Evolutionary conservation across 306 rosid species (phyloP).

Genomic region (Datisca glomerata): DNA sequence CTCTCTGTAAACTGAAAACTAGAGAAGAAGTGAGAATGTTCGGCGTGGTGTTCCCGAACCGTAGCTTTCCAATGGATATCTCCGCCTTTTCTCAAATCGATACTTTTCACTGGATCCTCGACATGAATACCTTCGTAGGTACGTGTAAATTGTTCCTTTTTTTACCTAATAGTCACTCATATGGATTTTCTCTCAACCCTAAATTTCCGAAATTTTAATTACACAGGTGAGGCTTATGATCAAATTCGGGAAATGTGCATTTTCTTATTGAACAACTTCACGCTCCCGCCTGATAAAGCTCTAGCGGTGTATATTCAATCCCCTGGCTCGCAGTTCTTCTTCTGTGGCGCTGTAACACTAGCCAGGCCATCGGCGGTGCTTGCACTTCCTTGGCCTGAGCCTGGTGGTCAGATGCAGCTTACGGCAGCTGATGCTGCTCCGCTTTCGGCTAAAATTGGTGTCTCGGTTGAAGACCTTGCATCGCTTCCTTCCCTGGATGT

Average conservation of each 20-base stretch:
- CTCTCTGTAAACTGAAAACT: no score
- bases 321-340: constrained; percentile 70
- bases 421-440: constrained; percentile 50
- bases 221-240: constrained; percentile 71
- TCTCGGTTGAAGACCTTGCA: constrained; percentile 78
- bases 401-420: constrained; percentile 53
- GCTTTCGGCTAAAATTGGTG: constrained; percentile 78
- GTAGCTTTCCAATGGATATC: constrained; percentile 87
- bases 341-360: constrained; percentile 66
- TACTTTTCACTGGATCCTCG: constrained; percentile 85
- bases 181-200: neutral
- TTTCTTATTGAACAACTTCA: constrained; percentile 62
- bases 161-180: neutral
- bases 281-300: constrained; percentile 87
- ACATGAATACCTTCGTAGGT: constrained; percentile 86
- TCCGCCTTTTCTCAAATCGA: constrained; percentile 86
- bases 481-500: constrained; percentile 76
- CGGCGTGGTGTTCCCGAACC: constrained; percentile 87
- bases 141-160: constrained; percentile 1
- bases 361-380: constrained; percentile 79
- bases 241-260: constrained; percentile 69
- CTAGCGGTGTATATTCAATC: constrained; percentile 84
- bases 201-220: constrained; percentile 10
- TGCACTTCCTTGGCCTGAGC: constrained; percentile 63
- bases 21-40: constrained; percentile 66